Evolutionary conservation across 2,329 filamentous ascomycete species (phyloP).

Genomic region (Aureobasidium leucospermi): DNA sequence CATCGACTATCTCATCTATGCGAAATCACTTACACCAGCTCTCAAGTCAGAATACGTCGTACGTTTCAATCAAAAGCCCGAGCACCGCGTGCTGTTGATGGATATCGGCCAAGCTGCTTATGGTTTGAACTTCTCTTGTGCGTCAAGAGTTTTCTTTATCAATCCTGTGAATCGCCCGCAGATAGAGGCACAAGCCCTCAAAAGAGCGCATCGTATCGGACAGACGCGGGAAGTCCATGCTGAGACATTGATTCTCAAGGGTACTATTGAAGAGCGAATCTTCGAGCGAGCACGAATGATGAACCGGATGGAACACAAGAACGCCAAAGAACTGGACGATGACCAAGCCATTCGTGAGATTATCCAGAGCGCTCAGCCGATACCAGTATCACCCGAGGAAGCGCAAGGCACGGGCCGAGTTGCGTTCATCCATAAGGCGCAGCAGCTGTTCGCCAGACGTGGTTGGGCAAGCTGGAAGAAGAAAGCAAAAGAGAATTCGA

Average conservation of each 20-base stretch:
- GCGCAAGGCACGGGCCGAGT: slow-evolving; percentile 29
- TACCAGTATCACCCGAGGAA: slow-evolving; percentile 35
- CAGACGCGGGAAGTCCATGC: slow-evolving; percentile 73
- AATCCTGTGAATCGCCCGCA: slow-evolving; percentile 79
- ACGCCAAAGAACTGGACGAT: slow-evolving; percentile 52
- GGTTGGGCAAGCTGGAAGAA: slow-evolving; percentile 20
- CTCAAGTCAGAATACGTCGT: slow-evolving; percentile 68
- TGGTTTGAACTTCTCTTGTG: slow-evolving; percentile 75
- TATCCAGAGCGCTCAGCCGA: slow-evolving; percentile 48
- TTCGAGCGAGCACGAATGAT: slow-evolving; percentile 65
- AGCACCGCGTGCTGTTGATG: slow-evolving; percentile 77
- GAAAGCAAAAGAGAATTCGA: neutral
- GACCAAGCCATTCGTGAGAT: slow-evolving; percentile 52
- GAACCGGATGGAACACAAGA: slow-evolving; percentile 53
- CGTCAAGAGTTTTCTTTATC: slow-evolving; percentile 81
- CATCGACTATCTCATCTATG: slow-evolving; percentile 59
- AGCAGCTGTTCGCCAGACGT: slow-evolving; percentile 39
- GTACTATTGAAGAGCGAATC: slow-evolving; percentile 80
- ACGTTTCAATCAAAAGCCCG: slow-evolving; percentile 63
- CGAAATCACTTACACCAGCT: slow-evolving; percentile 52
- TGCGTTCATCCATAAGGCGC: slow-evolving; percentile 33
- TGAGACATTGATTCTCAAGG: slow-evolving; percentile 73
- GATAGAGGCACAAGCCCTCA: slow-evolving; percentile 84
- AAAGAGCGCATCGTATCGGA: slow-evolving; percentile 79
- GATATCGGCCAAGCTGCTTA: slow-evolving; percentile 85